Conservation (phyloP, 768 basidiomycete species). For the Kwoniella newhampshirensis region DNA sequence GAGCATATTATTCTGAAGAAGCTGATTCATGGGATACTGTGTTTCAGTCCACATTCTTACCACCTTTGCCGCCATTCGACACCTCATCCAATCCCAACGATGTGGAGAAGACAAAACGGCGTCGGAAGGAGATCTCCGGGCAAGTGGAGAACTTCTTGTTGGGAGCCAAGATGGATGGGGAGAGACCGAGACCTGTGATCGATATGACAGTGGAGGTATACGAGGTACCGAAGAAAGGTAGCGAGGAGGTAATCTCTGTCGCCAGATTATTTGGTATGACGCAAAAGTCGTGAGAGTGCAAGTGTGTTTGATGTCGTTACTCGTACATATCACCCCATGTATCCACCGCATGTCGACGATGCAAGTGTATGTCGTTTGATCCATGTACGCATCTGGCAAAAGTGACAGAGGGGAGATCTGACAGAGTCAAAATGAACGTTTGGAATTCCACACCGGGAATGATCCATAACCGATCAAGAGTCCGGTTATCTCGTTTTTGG, state of each 20-base stretch:
- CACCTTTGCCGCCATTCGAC: conserved; percentile 28
- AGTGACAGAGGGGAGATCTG: too few species aligned
- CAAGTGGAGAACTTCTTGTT: conserved; percentile 26
- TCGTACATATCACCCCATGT: too few species aligned
- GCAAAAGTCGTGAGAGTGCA: too few species aligned
- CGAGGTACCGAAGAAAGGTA: not conserved
- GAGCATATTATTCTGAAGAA: not conserved
- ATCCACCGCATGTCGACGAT: too few species aligned
- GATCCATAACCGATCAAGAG: too few species aligned
- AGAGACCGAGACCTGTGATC: conserved; percentile 17
- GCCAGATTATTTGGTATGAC: conserved; percentile 15
- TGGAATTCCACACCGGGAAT: too few species aligned
- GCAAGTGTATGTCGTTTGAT: too few species aligned
- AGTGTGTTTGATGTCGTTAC: too few species aligned
- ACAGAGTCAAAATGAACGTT: too few species aligned
- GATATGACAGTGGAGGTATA: conserved; percentile 37
- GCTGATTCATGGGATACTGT: not conserved
- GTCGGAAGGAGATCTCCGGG: conserved; percentile 7
- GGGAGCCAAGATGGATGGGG: conserved; percentile 35
- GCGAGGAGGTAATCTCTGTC: conserved; percentile 2
- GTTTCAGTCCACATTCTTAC: conserved; percentile 29
- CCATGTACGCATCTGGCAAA: too few species aligned
- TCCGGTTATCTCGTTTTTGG: too few species aligned
- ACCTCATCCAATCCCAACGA: conserved; percentile 28
- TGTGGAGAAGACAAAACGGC: conserved; percentile 6